These are phyloP conservation scores for Nothopassalora personata DNA, from an alignment of 2,329 filamentous ascomycete genomes.

Conservation along the genomic window DNA sequence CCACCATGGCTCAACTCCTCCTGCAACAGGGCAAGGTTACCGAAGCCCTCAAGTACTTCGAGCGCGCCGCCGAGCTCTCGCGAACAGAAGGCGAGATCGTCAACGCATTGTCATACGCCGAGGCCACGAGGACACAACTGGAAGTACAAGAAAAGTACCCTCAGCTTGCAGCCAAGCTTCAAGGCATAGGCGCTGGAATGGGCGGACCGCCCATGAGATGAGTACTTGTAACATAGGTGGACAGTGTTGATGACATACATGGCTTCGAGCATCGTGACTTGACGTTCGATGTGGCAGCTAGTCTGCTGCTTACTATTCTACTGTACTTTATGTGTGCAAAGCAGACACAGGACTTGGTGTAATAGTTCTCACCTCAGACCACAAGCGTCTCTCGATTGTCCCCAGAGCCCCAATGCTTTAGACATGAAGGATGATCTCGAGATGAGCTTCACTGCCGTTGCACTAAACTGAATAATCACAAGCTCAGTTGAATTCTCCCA, in stretches of 20 bases:
- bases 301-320: background rate
- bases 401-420: too few relatives aligned
- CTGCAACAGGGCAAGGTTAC: constrained; percentile 96
- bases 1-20: constrained; percentile 95
- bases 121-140: constrained; percentile 92
- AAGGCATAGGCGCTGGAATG: constrained; percentile 29
- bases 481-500: too few relatives aligned
- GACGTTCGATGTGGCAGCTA: background rate
- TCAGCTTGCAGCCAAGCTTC: constrained; percentile 44
- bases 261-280: background rate
- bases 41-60: constrained; percentile 93
- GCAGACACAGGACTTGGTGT: background rate
- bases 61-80: constrained; percentile 88
- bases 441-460: too few relatives aligned
- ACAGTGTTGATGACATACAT: background rate
- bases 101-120: constrained; percentile 92
- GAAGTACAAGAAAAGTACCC: constrained; percentile 59
- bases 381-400: background rate
- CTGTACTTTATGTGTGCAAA: constrained; percentile 2
- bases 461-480: too few relatives aligned
- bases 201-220: constrained; percentile 17
- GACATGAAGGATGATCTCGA: too few relatives aligned
- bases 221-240: background rate
- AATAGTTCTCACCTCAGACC: background rate
- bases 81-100: constrained; percentile 93